Conservation (phyloP, 2,329 filamentous ascomycete genomes). For the Phyllosticta paracitricarpa region DNA sequence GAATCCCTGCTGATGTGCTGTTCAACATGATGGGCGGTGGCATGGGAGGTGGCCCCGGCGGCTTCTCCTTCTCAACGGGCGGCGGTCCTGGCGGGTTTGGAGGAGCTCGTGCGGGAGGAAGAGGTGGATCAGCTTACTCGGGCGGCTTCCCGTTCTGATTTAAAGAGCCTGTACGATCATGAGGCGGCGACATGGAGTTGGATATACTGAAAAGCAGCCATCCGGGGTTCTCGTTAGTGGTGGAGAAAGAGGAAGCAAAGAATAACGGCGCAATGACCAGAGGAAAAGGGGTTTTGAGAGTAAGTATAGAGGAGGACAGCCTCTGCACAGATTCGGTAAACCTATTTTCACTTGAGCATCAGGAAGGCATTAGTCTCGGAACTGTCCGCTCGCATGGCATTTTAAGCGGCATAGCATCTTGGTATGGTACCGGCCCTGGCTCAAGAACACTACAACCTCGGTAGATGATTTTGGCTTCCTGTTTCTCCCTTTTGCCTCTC, state of each 20-base stretch:
- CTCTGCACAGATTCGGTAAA: background rate
- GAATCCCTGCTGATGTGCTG: slow-evolving; percentile 25
- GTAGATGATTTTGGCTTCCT: background rate
- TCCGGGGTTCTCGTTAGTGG: background rate
- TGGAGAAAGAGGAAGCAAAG: background rate
- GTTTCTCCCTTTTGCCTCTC: background rate
- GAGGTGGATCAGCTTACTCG: background rate
- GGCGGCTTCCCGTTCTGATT: background rate
- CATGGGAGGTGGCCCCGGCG: background rate
- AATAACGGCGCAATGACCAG: background rate
- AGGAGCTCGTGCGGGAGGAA: background rate
- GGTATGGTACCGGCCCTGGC: background rate
- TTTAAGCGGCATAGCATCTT: background rate
- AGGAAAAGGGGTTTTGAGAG: background rate
- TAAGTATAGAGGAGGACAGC: background rate
- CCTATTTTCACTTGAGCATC: background rate
- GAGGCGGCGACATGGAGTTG: background rate
- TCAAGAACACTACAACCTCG: background rate
- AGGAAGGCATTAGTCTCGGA: background rate
- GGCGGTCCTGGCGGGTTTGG: background rate
- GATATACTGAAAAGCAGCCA: background rate
- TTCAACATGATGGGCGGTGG: slow-evolving; percentile 12
- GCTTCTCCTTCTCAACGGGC: background rate
- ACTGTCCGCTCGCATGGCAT: background rate
- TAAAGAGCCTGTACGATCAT: background rate